These are phyloP conservation scores for Ceratocystiopsis brevicomis DNA, from an alignment of 2,329 filamentous ascomycete species.

Conservation along the genomic window DNA sequence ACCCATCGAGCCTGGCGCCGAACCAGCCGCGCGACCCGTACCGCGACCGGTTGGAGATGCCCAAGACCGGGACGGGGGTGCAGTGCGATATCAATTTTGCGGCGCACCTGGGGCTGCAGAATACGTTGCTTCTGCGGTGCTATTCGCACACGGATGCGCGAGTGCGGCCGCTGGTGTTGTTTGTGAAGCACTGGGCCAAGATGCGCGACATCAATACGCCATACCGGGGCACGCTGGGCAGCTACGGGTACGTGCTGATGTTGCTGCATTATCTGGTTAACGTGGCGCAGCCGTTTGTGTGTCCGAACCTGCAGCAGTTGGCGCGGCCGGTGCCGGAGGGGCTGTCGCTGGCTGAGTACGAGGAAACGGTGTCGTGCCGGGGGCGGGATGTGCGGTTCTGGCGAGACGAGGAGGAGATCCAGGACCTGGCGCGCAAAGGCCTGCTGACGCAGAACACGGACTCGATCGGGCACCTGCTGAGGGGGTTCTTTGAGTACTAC, in stretches of 20 bases:
- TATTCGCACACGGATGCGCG: conserved; percentile 65
- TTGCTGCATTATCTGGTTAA: conserved; percentile 81
- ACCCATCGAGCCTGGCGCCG: conserved; percentile 30
- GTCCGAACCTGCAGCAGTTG: conserved; percentile 59
- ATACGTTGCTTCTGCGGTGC: conserved; percentile 64
- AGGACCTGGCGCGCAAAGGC: conserved; percentile 34
- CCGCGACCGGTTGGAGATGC: conserved; percentile 52
- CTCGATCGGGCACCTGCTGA: conserved; percentile 49
- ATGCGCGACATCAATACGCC: conserved; percentile 68
- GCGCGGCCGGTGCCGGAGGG: conserved; percentile 22
- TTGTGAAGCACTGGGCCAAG: conserved; percentile 85
- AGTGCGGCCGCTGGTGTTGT: conserved; percentile 60
- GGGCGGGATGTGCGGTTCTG: conserved; percentile 61
- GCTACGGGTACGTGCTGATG: conserved; percentile 86
- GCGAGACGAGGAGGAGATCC: conserved; percentile 53
- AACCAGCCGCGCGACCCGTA: conserved; percentile 35
- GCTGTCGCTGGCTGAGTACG: conserved; percentile 19
- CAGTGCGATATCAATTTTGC: conserved; percentile 89
- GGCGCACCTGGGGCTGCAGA: conserved; percentile 65
- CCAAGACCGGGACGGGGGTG: conserved; percentile 57
- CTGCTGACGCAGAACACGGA: conserved; percentile 50
- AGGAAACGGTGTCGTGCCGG: conserved; percentile 30
- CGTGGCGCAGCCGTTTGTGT: conserved; percentile 58
- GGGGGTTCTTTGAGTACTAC: conserved; percentile 80
- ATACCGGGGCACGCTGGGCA: conserved; percentile 70